Evolutionary conservation across 2,329 filamentous ascomycete species (phyloP), one percentile per base, ranked within the genome.

Genomic region (Huntiella omanensis): DNA sequence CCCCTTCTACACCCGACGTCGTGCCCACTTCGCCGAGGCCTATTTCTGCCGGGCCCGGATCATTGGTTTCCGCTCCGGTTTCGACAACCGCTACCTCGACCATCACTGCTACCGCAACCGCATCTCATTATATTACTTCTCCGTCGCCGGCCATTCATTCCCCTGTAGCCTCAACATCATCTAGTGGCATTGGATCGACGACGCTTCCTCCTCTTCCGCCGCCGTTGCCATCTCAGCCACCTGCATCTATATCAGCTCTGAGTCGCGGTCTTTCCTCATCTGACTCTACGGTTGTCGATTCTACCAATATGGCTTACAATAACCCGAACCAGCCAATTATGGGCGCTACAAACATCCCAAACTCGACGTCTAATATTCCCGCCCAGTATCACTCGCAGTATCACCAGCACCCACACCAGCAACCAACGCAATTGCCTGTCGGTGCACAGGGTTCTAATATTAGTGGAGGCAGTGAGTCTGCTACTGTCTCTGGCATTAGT

Each of bases 401-500:
- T 28, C 13, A 32, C 12, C 40, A 32, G 10, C 33, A 33, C 19
- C 13, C 11, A 19, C 40, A 43, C 12, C 12, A 32, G 15, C 28
- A 43, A 17, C 40, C 40, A 12, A 34, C 34, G 5, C 8, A 13
- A 10, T 16, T 43, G 12, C 28, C 40, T 8, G 32, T 32, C 13
- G 34, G 32, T 16, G 17, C 34, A 15, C 40, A 43, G 28, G 33
- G 28, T 16, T 33, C 40, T 3, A 28, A 28, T 28, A 28, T 28
- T 10, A 28, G 22, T 34, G 40, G 40, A 33, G 40, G 40, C 2
- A 43, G 22, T 10, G 22, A 28, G 22, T 28, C 40, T 5, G 12
- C n/a, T 13, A 33, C 33, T n/a, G 40, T 12, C 4, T 55, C 42
- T 55, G 54, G 49, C 56, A 60, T 47, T 57, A 62, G 56, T 60